These are phyloP conservation scores for Kwoniella bestiolae DNA, from an alignment of 768 basidiomycete genomes.

Conservation along the genomic window DNA sequence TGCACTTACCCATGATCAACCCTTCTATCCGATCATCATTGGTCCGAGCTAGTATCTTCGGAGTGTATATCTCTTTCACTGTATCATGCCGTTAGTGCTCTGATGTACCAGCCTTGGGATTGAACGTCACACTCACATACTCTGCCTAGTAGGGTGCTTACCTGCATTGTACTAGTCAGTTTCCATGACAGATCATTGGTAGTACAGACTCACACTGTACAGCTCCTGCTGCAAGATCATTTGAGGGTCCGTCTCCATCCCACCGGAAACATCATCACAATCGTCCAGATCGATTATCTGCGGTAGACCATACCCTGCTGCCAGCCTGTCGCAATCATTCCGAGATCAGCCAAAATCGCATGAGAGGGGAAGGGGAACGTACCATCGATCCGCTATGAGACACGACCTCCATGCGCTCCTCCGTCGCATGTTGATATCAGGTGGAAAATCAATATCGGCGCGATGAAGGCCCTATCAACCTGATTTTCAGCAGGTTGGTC, in stretches of 20 bases:
- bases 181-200: background rate
- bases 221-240: conserved; percentile 1
- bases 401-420: conserved; percentile 7
- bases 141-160: background rate
- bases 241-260: background rate
- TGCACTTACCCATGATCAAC: background rate
- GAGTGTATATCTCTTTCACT: conserved; percentile 5
- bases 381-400: conserved; percentile 2
- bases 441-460: background rate
- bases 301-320: conserved; percentile 6
- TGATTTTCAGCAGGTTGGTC: background rate
- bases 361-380: background rate
- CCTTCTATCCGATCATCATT: conserved; percentile 5
- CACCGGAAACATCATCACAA: conserved; percentile 1
- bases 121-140: background rate
- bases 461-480: background rate
- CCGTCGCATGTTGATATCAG: background rate
- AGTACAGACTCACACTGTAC: background rate
- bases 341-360: background rate
- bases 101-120: background rate
- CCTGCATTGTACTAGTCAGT: background rate
- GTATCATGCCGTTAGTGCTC: too few relatives aligned
- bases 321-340: background rate
- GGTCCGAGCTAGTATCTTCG: background rate
- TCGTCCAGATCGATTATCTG: conserved; percentile 6